Evolutionary conservation across 1,284 basidiomycete genomes (phyloP), one percentile per base, ranked within the genome.

Genomic region (Flammula alnicola): DNA sequence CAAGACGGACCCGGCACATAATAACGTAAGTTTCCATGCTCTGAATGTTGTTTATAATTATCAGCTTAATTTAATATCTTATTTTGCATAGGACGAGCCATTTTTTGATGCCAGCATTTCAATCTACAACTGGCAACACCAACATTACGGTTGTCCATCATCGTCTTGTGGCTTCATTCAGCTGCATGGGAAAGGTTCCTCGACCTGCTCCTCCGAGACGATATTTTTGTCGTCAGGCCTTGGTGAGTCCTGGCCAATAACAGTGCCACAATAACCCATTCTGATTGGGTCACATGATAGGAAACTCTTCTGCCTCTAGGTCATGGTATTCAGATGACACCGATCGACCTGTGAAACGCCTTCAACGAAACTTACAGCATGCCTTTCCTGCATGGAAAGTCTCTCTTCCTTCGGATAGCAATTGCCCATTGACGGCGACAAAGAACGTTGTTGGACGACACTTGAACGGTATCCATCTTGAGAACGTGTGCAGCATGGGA

Each of bases 221-320:
- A 62, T 73, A 4, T 77, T 78, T 55, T 52, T 77, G 3, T 76
- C 76, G 7, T 62, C 67, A 17, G 76, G 76, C n/a, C 63, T 77
- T 17, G 70, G 76, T 74, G 56, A 17, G 59, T 49, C 10, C 5
- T 16, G 7, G 29, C 32, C 10, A 3, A 5, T 23, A n/a, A 5
- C 14, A 44, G 11, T 12, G 19, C 19, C n/a, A 6, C 10, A 5
- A 6, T 22, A 22, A 9, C 12, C 25, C 22, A 33, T 25, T 29
- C 12, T 47, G 22, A 38, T 45, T 32, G 16, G 45, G 14, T 12
- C 32, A 32, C 6, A 22, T 19, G 10, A 19, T 27, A 64, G 63
- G 57, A 12, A 55, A 52, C 16, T 53, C 52, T 11, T 35, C 51
- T 1, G 27, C 55, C 8, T 63, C 66, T 4, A 41, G 49, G 32